Evolutionary conservation across 148 eudicot genomes (phyloP).

Genomic region (Chenopodium album): DNA sequence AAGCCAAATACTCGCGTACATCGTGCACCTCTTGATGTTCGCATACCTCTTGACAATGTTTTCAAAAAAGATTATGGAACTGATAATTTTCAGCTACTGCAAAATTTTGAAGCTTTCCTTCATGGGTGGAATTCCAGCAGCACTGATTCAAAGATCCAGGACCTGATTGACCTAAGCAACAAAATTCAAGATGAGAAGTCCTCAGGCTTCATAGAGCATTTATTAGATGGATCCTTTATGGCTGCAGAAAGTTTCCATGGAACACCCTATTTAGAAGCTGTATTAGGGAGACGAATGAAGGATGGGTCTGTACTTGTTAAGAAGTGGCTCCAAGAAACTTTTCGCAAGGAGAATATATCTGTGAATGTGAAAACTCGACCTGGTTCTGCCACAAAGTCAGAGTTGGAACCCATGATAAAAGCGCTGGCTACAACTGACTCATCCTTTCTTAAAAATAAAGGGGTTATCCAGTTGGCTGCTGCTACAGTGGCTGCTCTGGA

Average conservation of each 20-base stretch:
- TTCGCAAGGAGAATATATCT: conserved; percentile 70
- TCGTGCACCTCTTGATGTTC: conserved; percentile 77
- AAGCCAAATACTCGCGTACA: conserved; percentile 39
- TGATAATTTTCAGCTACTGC: conserved; percentile 53
- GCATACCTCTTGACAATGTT: conserved; percentile 61
- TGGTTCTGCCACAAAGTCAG: conserved; percentile 66
- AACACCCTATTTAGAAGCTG: conserved; percentile 74
- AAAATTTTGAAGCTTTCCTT: conserved; percentile 65
- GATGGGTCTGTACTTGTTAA: conserved; percentile 82
- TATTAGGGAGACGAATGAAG: conserved; percentile 71
- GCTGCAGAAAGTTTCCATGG: conserved; percentile 82
- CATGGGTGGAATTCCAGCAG: conserved; percentile 67
- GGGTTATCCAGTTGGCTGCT: conserved; percentile 78
- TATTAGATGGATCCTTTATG: conserved; percentile 72
- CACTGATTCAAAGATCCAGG: conserved; percentile 45
- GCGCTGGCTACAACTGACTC: conserved; percentile 69
- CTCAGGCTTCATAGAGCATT: conserved; percentile 27
- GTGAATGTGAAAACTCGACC: conserved; percentile 66
- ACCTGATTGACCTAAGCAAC: conserved; percentile 44
- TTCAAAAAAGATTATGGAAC: conserved; percentile 35
- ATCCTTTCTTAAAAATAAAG: conserved; percentile 73
- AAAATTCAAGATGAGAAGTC: conserved; percentile 41
- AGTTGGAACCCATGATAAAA: conserved; percentile 58
- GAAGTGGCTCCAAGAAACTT: conserved; percentile 92
- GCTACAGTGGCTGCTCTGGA: conserved; percentile 69